A percentile compares a stretch with the other conserved stretches of the same genome.
Evolutionary conservation across 768 basidiomycete genomes (phyloP).

Genomic region (Boletus tomentosulus): DNA sequence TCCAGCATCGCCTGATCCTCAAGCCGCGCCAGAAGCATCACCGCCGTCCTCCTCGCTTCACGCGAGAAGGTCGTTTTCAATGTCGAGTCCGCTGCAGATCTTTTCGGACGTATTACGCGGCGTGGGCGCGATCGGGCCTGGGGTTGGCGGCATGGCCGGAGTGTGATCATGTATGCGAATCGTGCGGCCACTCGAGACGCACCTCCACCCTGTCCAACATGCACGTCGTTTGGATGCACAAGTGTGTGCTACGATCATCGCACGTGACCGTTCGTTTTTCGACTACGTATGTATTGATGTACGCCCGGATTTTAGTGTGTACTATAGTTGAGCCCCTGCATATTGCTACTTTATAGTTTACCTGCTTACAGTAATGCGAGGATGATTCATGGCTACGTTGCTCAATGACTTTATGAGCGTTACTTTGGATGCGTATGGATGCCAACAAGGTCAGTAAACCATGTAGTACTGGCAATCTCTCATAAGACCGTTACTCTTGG

Average conservation of each 20-base stretch:
- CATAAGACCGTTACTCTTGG: no score
- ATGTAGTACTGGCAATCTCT: no score
- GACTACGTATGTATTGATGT: neutral
- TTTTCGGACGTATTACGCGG: slow-evolving; percentile 41
- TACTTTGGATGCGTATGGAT: no score
- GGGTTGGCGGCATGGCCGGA: neutral
- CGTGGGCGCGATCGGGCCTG: slow-evolving; percentile 34
- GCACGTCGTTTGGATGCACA: neutral
- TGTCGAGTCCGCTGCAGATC: slow-evolving; percentile 18
- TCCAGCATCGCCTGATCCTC: neutral
- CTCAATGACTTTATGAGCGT: no score
- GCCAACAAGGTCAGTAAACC: no score
- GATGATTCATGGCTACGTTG: neutral
- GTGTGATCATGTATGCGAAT: neutral
- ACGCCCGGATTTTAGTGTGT: neutral
- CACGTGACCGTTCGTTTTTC: neutral
- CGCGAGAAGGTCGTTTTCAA: slow-evolving; percentile 6
- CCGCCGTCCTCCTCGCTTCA: slow-evolving; percentile 6
- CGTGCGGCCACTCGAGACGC: no score
- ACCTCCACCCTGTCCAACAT: no score
- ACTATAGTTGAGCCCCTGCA: neutral
- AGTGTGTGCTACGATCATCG: neutral
- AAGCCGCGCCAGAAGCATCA: neutral
- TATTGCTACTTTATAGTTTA: neutral
- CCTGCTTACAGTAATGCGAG: neutral